Evolutionary conservation across 1,284 basidiomycete species (phyloP), one percentile per base, ranked within the genome.

Genomic region (Schizophyllum amplum): DNA sequence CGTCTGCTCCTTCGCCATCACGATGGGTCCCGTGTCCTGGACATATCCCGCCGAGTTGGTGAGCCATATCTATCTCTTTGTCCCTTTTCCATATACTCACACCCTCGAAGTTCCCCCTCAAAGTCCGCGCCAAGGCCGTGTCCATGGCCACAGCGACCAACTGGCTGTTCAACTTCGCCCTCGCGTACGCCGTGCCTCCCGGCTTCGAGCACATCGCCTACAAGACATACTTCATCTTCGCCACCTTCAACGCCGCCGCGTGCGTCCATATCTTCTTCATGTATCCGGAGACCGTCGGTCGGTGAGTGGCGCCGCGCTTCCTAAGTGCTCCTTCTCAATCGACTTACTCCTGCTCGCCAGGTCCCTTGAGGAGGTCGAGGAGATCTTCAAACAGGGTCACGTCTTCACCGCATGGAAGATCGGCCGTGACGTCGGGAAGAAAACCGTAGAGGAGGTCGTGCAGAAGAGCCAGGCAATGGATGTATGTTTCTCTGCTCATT

Each of bases 21-120:
- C 84, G n/a, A 82, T 90, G 78, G 87, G 88, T 21, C 86, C 86
- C 5, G 82, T 83, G 5, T 82, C 83, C 5, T 86, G 84, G 84
- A 84, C 82, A 2, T 86, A 85, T 58, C 81, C 82, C 7, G 83
- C 81, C 17, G 82, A 84, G 63, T 71, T 84, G 59, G 72, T 74
- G 26, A 5, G 17, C 23, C 4, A 1, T 17, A 5, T 42, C 5
- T 21, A 69, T 71, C 4, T 73, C 74, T 78, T 56, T 47, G 11
- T 47, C n/a, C 25, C 46, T 26, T 26, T n/a, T n/a, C n/a, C n/a
- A n/a, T 17, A 46, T 48, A 55, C 27, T 20, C n/a, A 4, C 27
- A 22, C 47, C 27, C 27, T 24, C 56, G 4, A 53, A 64, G 58
- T 85, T 83, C 76, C 86, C 87, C 1, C 80, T 86, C 72, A 83